Conservation (phyloP, 192 early-diverging fungal species). For the Dimargaris xerosporica region DNA sequence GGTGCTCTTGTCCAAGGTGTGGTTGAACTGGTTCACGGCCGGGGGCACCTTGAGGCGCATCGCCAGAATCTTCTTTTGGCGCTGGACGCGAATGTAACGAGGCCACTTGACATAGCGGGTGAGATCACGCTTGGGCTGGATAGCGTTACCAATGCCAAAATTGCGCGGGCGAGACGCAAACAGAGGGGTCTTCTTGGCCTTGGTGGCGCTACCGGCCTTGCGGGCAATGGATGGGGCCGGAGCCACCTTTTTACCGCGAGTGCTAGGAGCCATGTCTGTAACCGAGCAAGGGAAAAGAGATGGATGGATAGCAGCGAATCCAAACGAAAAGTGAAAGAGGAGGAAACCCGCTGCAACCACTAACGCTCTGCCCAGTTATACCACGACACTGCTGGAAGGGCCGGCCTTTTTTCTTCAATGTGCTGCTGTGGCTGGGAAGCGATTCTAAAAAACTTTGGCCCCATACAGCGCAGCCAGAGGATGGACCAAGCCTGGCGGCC, state of each 20-base stretch:
- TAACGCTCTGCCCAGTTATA: no score
- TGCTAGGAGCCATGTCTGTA: conserved; percentile 25
- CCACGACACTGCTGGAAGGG: no score
- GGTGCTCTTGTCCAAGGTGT: conserved; percentile 96
- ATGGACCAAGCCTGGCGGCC: no score
- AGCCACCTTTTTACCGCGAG: conserved; percentile 83
- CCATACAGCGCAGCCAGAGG: no score
- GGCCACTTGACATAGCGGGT: conserved; percentile 99
- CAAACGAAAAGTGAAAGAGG: neutral
- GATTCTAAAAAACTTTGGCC: no score
- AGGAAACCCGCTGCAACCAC: no score
- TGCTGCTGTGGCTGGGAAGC: no score
- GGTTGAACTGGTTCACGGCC: conserved; percentile 98
- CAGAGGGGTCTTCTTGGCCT: conserved; percentile 65
- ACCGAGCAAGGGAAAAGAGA: neutral
- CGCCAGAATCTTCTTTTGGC: conserved; percentile 93
- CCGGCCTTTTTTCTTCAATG: no score
- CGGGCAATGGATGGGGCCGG: conserved; percentile 67
- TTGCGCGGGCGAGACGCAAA: conserved; percentile 87
- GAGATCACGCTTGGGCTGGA: conserved; percentile 91
- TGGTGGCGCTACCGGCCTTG: conserved; percentile 49
- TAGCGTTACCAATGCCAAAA: conserved; percentile 93
- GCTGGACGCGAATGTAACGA: conserved; percentile 96
- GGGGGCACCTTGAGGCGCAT: conserved; percentile 99
- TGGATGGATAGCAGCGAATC: neutral